Base-by-base conservation (phyloP, 306 rosid species). In the Vigna reflexopilosa region DNA sequence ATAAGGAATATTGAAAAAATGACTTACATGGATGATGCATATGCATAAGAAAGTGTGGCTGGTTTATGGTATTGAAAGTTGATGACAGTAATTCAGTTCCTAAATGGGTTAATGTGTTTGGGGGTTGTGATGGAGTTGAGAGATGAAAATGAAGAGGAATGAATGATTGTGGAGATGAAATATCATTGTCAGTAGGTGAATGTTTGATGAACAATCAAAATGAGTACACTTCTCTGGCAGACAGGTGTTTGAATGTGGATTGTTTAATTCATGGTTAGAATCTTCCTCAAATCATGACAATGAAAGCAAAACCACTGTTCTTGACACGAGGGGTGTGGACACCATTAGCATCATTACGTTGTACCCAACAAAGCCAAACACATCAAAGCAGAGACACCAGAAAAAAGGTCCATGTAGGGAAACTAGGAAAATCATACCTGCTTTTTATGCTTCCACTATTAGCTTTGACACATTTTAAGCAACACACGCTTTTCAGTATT, bases 321-420 rank as follows among this genome's bases (percentile, higher is more conserved):
- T 79, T 78, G 81, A 82, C 83, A 74, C 81, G 80, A 77, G 85
- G 77, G 73, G 81, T 67, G 70, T 63, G 86, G 77, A 61, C 48
- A 51, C 80, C 70, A 28, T 52, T 51, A 32, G 26, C 80, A 84
- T 84, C 77, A 84, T 84, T 52, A 81, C 68, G 65, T 77, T 84
- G 80, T 62, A 42, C 72, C 83, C 80, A 84, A 76, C 80, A 81
- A 81, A 84, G 85, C 62, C 3, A 77, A 67, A 45, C 87, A 74
- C 55, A 52, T 19, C 72, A 82, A 77, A 47, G 71, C 47, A 36
- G 19, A 66, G n/a, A 49, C 76, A 78, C 14, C 66, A 66, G 13
- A 52, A 55, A 54, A 77, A 48, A 55, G 58, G 70, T 16, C 48
- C 67, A 11, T 47, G 66, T 16, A 49, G 14, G 45, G 36, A 58